These are phyloP conservation scores for Neurospora sp. DNA, from an alignment of 495 filamentous ascomycete species.

Conservation along the genomic window DNA sequence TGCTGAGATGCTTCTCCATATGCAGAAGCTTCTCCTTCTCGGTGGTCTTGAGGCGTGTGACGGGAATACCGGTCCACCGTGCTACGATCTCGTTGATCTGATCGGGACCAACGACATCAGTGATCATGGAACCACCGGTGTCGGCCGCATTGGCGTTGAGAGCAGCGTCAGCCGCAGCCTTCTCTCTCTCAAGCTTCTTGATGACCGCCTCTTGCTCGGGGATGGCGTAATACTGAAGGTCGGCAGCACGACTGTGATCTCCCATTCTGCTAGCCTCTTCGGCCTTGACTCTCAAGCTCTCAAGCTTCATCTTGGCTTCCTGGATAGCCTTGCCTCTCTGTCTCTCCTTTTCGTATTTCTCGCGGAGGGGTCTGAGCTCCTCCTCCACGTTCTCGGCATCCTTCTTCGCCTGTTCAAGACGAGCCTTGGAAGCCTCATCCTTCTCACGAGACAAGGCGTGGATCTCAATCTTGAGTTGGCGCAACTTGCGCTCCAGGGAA, in stretches of 20 bases:
- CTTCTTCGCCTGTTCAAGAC: slow-evolving; percentile 70
- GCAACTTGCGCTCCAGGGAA: slow-evolving; percentile 75
- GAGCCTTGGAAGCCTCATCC: slow-evolving; percentile 78
- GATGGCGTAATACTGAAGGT: slow-evolving; percentile 94
- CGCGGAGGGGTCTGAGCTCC: slow-evolving; percentile 80
- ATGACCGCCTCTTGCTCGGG: slow-evolving; percentile 80
- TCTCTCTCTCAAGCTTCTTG: slow-evolving; percentile 67
- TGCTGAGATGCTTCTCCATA: slow-evolving; percentile 79
- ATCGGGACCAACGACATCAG: slow-evolving; percentile 89
- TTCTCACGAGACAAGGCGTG: slow-evolving; percentile 89
- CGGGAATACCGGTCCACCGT: slow-evolving; percentile 92
- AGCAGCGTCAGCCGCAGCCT: slow-evolving; percentile 65
- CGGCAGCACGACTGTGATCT: slow-evolving; percentile 73
- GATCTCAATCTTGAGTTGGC: slow-evolving; percentile 93
- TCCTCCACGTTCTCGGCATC: slow-evolving; percentile 88
- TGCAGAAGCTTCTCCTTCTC: slow-evolving; percentile 95
- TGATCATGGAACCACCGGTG: slow-evolving; percentile 58
- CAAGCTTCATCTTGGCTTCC: slow-evolving; percentile 91
- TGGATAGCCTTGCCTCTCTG: slow-evolving; percentile 80
- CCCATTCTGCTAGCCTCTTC: slow-evolving; percentile 83
- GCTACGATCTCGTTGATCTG: slow-evolving; percentile 99
- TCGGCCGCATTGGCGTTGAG: slow-evolving; percentile 50
- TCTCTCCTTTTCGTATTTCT: slow-evolving; percentile 93
- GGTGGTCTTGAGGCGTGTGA: slow-evolving; percentile 83
- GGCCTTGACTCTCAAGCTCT: slow-evolving; percentile 74